Evolutionary conservation across 2,329 filamentous ascomycete genomes (phyloP).

Genomic region (Cladosporium sp.): DNA sequence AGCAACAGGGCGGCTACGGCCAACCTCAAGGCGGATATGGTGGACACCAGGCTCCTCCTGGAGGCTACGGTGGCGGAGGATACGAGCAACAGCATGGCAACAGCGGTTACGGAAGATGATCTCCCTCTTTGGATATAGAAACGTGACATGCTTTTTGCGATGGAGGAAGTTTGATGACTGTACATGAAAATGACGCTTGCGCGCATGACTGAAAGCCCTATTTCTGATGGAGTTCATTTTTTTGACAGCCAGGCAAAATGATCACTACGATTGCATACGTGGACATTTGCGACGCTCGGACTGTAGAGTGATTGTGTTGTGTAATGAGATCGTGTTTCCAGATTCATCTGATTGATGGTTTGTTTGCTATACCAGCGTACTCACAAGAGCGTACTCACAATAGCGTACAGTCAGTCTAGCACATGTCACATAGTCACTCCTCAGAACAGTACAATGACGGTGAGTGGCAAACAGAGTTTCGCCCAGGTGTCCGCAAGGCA

Average conservation of each 20-base stretch:
- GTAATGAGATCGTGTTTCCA: neutral
- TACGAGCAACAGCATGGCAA: constrained; percentile 21
- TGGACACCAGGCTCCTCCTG: constrained; percentile 23
- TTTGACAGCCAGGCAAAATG: neutral
- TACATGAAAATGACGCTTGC: constrained; percentile 13
- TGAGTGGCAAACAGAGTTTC: neutral
- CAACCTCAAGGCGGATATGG: constrained; percentile 30
- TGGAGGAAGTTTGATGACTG: constrained; percentile 5
- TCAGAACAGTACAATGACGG: neutral
- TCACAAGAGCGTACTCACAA: neutral
- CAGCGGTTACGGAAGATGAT: constrained; percentile 24
- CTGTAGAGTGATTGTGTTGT: neutral
- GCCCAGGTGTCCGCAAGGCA: neutral
- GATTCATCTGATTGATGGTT: neutral
- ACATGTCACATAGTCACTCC: neutral
- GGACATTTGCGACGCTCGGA: constrained; percentile 2
- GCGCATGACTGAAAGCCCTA: constrained; percentile 1
- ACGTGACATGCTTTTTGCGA: neutral
- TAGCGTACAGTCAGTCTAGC: neutral
- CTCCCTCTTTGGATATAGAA: constrained; percentile 35
- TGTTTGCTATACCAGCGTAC: neutral
- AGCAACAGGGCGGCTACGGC: constrained; percentile 26
- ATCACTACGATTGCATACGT: constrained; percentile 10
- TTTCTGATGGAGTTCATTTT: neutral
- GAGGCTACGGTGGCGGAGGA: constrained; percentile 28